Base-by-base conservation (phyloP, 441 rosid genomes). In the Lepidium campestre region DNA sequence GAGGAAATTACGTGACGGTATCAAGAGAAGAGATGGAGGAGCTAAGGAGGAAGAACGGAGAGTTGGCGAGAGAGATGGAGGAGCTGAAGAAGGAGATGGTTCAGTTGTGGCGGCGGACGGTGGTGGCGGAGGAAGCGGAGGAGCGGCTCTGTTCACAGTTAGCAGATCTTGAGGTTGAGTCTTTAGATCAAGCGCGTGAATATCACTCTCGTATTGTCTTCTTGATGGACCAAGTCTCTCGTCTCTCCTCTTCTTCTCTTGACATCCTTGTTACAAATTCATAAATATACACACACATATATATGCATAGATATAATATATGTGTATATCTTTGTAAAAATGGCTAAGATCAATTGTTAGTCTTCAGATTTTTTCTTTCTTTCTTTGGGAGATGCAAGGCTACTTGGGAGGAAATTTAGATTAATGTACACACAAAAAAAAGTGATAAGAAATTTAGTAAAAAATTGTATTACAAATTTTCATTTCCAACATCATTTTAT, bases 71-170 rank as follows among this genome's bases (percentile, higher is more conserved):
- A 66, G 89, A 82, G 19, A 64, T 84, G 65, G 83, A 65, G 67
- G 80, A 81, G 71, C 86, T 88, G 80, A 60, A 36, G 64, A 39
- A 25, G 11, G 69, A 55, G 47, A 61, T 57, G 78, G 6, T 73
- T 9, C 57, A 62, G 42, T 12, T 73, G 73, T 77, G 74, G 83
- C 74, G 79, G 76, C 72, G 88, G 70, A 74, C 87, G 18, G 64
- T 83, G 48, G 80, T 87, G 57, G 91, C 89, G 2, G 96, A 89
- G 72, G 96, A 89, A 70, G 96, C 86, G 4, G 96, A 87, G 82
- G 96, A 89, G 74, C 67, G 85, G 57, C 85, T 84, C 29, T 87
- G 96, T 75, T 77, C 85, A 4, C 91, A 86, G 83, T 80, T 87
- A 8, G 96, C 95, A 1, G 95, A 89, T 69, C 82, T 89, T 1